Evolutionary conservation across 345 rosid genomes (phyloP), one percentile per base, ranked within the genome.

Genomic region (Boechera divaricarpa): DNA sequence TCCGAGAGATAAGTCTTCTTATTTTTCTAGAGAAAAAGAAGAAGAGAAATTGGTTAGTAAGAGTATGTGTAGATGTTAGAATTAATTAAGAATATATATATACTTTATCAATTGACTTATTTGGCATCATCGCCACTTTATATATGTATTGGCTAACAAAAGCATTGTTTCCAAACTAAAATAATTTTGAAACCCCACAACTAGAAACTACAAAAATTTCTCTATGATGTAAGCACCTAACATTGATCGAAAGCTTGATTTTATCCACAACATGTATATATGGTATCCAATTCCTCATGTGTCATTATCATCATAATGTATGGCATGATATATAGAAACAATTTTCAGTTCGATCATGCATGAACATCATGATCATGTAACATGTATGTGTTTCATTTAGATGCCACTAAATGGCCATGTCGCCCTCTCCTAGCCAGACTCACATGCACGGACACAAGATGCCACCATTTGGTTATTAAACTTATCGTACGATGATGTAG

Each of bases 141-240:
- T 21, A 21, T 21, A 21, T 32, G 59, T 76, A 56, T 51, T 77
- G 69, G 84, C 81, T 60, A 41, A 67, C 55, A 68, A 73, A 79
- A 79, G 66, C 59, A 61, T n/a, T 67, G 63, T 80, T 82, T 78
- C 74, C 75, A 68, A 65, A 79, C 60, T 82, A 72, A 83, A 85
- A 83, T 85, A 86, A 90, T 83, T 78, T 53, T 77, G 73, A 78
- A 66, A 79, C 83, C 90, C 87, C 89, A 87, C 84, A 73, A 79
- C 13, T 61, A 52, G 51, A 67, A 76, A 78, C 87, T 75, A 39
- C 33, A 58, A 24, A 24, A 8, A 55, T 81, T 48, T 61, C 81
- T 79, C 73, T 67, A 69, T 86, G 82, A 87, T 84, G 87, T 84
- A 84, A 88, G 89, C 90, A 65, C 59, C 57, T 62, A 62, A 77